phyloP scores from a whole-genome alignment of 352 stramenopile species.

The Thalassiosira mediterranea region DNA sequence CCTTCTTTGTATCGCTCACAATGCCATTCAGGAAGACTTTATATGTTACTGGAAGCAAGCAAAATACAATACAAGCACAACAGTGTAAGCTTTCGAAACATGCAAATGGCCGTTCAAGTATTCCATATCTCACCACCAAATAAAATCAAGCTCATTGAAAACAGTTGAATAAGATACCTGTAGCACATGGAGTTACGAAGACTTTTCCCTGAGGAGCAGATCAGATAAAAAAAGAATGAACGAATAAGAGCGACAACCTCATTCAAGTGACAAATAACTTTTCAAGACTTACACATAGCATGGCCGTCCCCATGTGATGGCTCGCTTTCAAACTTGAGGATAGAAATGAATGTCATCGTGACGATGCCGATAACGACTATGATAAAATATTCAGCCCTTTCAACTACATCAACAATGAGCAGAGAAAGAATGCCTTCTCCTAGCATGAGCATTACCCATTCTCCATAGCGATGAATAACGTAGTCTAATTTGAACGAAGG shows the following conservation, averaged over 20 bases:
- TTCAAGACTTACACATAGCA: too few species aligned
- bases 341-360: slow-evolving; percentile 39
- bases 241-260: too few species aligned
- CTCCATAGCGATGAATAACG: slow-evolving; percentile 36
- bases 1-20: slow-evolving; percentile 21
- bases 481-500: slow-evolving; percentile 23
- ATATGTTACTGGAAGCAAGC: too few species aligned
- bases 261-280: too few species aligned
- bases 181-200: slow-evolving; percentile 9
- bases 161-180: slow-evolving; percentile 26
- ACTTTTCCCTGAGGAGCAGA: slow-evolving; percentile 20
- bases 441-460: slow-evolving; percentile 52
- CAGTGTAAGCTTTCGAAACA: too few species aligned
- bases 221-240: background rate
- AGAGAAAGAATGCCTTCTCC: slow-evolving; percentile 47
- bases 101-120: background rate
- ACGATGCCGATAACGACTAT: slow-evolving; percentile 19
- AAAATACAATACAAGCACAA: too few species aligned
- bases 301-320: slow-evolving; percentile 10
- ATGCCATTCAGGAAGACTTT: slow-evolving; percentile 19
- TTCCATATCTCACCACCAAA: slow-evolving; percentile 26
- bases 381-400: slow-evolving; percentile 26
- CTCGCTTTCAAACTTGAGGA: slow-evolving; percentile 40
- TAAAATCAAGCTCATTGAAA: slow-evolving; percentile 36
- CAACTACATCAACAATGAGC: slow-evolving; percentile 42